phyloP scores from a whole-genome alignment of 345 rosid species.

The Jatropha curcas region DNA sequence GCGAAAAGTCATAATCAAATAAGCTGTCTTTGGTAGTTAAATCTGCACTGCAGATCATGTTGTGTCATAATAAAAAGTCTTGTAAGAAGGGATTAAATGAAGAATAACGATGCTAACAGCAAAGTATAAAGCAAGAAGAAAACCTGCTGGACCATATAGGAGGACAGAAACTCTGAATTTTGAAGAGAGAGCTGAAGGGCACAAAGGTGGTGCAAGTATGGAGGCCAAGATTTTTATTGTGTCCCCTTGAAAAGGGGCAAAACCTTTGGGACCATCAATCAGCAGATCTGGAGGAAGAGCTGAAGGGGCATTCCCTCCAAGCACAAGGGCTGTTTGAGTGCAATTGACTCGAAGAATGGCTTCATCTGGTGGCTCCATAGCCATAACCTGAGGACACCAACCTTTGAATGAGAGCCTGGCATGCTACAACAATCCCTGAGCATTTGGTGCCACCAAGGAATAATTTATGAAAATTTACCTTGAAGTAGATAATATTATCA shows the following conservation, averaged over 20 bases:
- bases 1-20: slow-evolving; percentile 12
- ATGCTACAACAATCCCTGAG: slow-evolving; percentile 6
- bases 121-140: slow-evolving; percentile 20
- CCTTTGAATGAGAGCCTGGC: slow-evolving; percentile 22
- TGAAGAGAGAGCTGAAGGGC: slow-evolving; percentile 76
- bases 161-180: slow-evolving; percentile 91
- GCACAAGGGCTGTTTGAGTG: slow-evolving; percentile 87
- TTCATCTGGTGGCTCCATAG: slow-evolving; percentile 90
- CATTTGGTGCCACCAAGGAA: neutral
- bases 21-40: slow-evolving; percentile 9
- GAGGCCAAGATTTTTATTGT: slow-evolving; percentile 68
- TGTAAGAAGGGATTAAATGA: neutral
- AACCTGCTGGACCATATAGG: slow-evolving; percentile 73
- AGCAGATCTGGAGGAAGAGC: slow-evolving; percentile 76
- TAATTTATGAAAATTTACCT: slow-evolving; percentile 45
- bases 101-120: slow-evolving; percentile 16
- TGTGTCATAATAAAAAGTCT: slow-evolving; percentile 12
- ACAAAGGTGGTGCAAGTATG: slow-evolving; percentile 75
- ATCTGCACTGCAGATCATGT: neutral
- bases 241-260: slow-evolving; percentile 63
- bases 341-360: slow-evolving; percentile 66
- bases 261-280: slow-evolving; percentile 46
- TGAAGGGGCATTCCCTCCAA: slow-evolving; percentile 79
- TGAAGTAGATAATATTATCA: slow-evolving; percentile 58
- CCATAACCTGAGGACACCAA: slow-evolving; percentile 64